Conservation (phyloP, 78 protist genomes). For the Fonticula alba region DNA sequence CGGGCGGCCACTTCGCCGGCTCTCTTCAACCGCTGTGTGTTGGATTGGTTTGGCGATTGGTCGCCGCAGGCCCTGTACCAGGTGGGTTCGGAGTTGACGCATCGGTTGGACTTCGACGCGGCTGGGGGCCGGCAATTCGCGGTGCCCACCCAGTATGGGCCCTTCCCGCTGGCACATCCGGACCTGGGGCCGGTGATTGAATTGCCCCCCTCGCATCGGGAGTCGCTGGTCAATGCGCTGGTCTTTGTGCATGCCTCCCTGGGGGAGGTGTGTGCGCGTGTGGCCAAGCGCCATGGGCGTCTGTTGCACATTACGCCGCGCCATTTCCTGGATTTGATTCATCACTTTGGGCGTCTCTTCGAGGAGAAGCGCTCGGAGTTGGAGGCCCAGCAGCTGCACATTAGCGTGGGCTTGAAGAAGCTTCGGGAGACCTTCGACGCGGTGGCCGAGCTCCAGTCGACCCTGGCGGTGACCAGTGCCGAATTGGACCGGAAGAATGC, state of each 20-base stretch:
- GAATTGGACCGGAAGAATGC: constrained; percentile 48
- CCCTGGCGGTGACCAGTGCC: constrained; percentile 6
- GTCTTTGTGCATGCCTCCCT: constrained; percentile 57
- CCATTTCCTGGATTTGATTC: constrained; percentile 85
- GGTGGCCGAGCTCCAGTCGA: constrained; percentile 38
- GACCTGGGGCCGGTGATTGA: too few species aligned
- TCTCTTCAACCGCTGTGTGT: constrained; percentile 88
- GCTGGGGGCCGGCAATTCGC: too few species aligned
- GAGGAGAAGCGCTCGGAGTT: constrained; percentile 57
- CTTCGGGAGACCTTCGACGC: constrained; percentile 51
- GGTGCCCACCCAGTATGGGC: constrained; percentile 14
- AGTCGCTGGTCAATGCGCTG: constrained; percentile 42
- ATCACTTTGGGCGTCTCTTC: constrained; percentile 51
- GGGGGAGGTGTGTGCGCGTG: constrained; percentile 23
- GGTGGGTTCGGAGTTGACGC: constrained; percentile 68
- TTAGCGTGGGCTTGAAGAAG: constrained; percentile 50
- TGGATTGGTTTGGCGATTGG: constrained; percentile 97
- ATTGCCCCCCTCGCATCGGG: constrained; percentile 15
- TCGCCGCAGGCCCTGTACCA: constrained; percentile 57
- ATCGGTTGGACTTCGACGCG: constrained; percentile 43
- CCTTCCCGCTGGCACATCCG: constrained; percentile 3
- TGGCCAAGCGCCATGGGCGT: constrained; percentile 42
- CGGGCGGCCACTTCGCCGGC: constrained; percentile 81
- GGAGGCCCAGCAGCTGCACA: constrained; percentile 76
- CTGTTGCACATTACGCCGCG: constrained; percentile 79